Conservation (phyloP, 148 eudicot genomes). For the Tetragonia tetragonoides region DNA sequence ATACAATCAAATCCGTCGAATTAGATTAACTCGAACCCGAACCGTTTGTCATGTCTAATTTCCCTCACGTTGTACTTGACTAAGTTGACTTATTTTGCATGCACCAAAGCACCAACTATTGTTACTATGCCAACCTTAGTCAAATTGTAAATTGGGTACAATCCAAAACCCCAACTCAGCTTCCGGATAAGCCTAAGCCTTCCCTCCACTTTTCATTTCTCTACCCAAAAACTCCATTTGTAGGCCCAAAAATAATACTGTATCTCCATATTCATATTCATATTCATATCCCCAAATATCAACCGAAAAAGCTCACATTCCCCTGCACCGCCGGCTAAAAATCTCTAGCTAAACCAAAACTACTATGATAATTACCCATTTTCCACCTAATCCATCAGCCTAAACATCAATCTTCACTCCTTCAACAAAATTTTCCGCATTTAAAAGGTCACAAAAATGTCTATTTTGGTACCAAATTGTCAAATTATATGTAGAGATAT, state of each 20-base stretch:
- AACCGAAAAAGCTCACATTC: not conserved
- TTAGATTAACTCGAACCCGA: too few species aligned
- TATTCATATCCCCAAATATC: not conserved
- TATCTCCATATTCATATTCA: not conserved
- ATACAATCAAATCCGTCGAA: too few species aligned
- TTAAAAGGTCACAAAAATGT: constrained; percentile 16
- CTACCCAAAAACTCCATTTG: not conserved
- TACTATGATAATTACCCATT: not conserved
- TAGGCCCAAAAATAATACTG: not conserved
- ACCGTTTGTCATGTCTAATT: too few species aligned
- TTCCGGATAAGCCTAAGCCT: constrained; percentile 21
- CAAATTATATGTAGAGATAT: constrained; percentile 19
- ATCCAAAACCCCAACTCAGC: constrained; percentile 17
- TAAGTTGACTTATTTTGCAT: too few species aligned
- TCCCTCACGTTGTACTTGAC: too few species aligned
- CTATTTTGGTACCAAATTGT: constrained; percentile 28
- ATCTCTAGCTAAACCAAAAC: not conserved
- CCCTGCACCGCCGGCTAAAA: not conserved
- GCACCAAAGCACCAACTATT: not conserved
- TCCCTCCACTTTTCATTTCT: not conserved
- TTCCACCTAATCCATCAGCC: not conserved
- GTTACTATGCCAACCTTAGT: not conserved
- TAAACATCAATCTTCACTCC: not conserved
- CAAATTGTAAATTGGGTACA: not conserved
- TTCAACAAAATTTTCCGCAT: not conserved